These are phyloP conservation scores for Magnaporthiopsis rhizophila DNA, from an alignment of 2,329 filamentous ascomycete genomes.

Conservation along the genomic window DNA sequence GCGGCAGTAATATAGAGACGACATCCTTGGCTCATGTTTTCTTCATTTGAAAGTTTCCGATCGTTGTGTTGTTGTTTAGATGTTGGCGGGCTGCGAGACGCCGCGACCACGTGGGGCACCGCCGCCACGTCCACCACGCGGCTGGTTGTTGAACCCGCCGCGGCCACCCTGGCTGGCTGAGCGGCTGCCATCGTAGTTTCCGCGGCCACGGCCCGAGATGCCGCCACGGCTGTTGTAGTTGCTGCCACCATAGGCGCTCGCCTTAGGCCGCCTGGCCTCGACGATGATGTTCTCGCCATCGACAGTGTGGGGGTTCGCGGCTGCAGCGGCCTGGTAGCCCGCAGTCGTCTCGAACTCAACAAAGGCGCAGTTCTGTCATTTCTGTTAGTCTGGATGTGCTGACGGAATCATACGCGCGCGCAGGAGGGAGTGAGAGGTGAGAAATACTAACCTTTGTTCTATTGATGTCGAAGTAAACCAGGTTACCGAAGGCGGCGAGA, in stretches of 20 bases:
- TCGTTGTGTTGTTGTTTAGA: constrained; percentile 26
- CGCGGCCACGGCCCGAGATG: constrained; percentile 56
- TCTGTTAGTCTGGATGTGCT: constrained; percentile 1
- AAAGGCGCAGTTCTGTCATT: constrained; percentile 80
- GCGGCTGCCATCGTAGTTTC: constrained; percentile 53
- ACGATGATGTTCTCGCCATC: constrained; percentile 77
- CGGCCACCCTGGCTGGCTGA: constrained; percentile 55
- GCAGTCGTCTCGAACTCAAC: constrained; percentile 81
- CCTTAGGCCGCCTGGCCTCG: constrained; percentile 79
- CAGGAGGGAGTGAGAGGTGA: not conserved
- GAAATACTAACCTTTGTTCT: constrained; percentile 62
- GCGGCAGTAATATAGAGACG: constrained; percentile 3
- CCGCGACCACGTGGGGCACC: constrained; percentile 56
- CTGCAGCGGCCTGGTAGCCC: constrained; percentile 74
- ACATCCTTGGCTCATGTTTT: constrained; percentile 7
- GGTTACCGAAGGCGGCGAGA: constrained; percentile 63
- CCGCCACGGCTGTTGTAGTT: constrained; percentile 58
- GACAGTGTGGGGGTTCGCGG: constrained; percentile 78
- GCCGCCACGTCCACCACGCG: constrained; percentile 52
- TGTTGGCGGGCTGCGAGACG: constrained; percentile 41
- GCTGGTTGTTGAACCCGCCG: constrained; percentile 61
- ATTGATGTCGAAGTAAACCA: constrained; percentile 70
- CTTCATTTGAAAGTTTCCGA: not conserved
- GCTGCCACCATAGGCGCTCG: constrained; percentile 60
- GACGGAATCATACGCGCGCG: constrained; percentile 8